Evolutionary conservation across 768 basidiomycete genomes (phyloP).

Genomic region (Hericium alpestre): DNA sequence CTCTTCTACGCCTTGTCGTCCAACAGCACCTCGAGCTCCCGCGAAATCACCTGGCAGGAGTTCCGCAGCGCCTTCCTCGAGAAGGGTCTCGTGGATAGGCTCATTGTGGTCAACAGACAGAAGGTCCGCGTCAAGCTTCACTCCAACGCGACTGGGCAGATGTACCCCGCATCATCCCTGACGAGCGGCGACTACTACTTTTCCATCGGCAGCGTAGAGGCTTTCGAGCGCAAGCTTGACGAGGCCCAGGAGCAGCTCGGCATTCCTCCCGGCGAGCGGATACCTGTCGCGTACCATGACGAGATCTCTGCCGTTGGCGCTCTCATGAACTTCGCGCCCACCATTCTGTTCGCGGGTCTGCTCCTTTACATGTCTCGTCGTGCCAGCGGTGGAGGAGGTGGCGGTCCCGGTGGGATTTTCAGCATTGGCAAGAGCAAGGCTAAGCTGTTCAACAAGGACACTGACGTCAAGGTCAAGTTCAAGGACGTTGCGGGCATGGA

Average conservation of each 20-base stretch:
- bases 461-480: slow-evolving; percentile 86
- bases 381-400: slow-evolving; percentile 47
- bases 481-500: slow-evolving; percentile 99
- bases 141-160: slow-evolving; percentile 72
- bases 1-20: slow-evolving; percentile 52
- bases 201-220: slow-evolving; percentile 95
- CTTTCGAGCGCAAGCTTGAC: slow-evolving; percentile 90
- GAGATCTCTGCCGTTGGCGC: slow-evolving; percentile 81
- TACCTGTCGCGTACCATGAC: slow-evolving; percentile 94
- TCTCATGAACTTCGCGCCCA: slow-evolving; percentile 88
- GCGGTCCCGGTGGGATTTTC: slow-evolving; percentile 84
- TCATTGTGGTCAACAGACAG: slow-evolving; percentile 82
- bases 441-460: slow-evolving; percentile 94
- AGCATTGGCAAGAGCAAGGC: slow-evolving; percentile 94
- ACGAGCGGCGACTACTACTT: slow-evolving; percentile 71
- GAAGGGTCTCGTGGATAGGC: slow-evolving; percentile 90
- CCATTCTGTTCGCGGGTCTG: slow-evolving; percentile 81
- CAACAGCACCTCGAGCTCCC: slow-evolving; percentile 38
- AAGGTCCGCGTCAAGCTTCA: slow-evolving; percentile 89
- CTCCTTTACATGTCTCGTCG: slow-evolving; percentile 79
- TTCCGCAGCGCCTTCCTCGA: slow-evolving; percentile 95
- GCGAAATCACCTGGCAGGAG: slow-evolving; percentile 99
- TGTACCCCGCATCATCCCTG: slow-evolving; percentile 47
- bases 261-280: slow-evolving; percentile 85
- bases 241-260: slow-evolving; percentile 87